Percentiles rank a stretch among this genome's conserved stretches.
Conservation (phyloP, 768 basidiomycete species). For the Myochromella boudieri region DNA sequence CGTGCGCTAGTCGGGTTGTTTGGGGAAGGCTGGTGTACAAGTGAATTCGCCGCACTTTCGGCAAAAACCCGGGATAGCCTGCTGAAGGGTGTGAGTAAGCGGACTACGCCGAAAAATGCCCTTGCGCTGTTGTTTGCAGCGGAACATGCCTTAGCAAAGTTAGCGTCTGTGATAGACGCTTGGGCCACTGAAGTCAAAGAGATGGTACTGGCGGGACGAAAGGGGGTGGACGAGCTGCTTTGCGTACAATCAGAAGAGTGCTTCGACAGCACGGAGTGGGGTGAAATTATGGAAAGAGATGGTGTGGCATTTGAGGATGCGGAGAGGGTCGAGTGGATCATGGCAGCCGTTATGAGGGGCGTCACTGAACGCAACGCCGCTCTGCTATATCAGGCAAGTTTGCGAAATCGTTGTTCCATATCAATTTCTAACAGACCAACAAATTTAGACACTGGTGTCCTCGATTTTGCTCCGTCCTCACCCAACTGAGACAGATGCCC, state of each 20-base stretch:
- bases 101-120: slow-evolving; percentile 65
- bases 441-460: too few species aligned
- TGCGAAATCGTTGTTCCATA: background rate
- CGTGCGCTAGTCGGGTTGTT: slow-evolving; percentile 81
- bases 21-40: slow-evolving; percentile 85
- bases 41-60: slow-evolving; percentile 74
- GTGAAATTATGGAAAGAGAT: slow-evolving; percentile 70
- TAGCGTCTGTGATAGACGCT: slow-evolving; percentile 58
- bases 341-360: slow-evolving; percentile 63
- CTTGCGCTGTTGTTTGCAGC: slow-evolving; percentile 70
- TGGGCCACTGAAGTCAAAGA: slow-evolving; percentile 72
- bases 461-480: slow-evolving; percentile 70
- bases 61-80: slow-evolving; percentile 65
- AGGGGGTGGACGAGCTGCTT: slow-evolving; percentile 60
- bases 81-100: slow-evolving; percentile 70
- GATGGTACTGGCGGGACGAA: slow-evolving; percentile 65
- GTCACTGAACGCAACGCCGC: slow-evolving; percentile 66
- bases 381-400: slow-evolving; percentile 70
- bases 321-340: slow-evolving; percentile 76
- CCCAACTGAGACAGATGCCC: slow-evolving; percentile 52
- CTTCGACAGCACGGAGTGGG: slow-evolving; percentile 70
- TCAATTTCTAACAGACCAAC: slow-evolving; percentile 41
- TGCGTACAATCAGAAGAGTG: slow-evolving; percentile 59
- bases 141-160: slow-evolving; percentile 55
- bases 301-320: slow-evolving; percentile 74